A percentile compares a stretch with the other conserved stretches of the same genome.
These are phyloP conservation scores for Metschnikowia vanudenii DNA, from an alignment of 805 yeast genomes.

Conservation along the genomic window DNA sequence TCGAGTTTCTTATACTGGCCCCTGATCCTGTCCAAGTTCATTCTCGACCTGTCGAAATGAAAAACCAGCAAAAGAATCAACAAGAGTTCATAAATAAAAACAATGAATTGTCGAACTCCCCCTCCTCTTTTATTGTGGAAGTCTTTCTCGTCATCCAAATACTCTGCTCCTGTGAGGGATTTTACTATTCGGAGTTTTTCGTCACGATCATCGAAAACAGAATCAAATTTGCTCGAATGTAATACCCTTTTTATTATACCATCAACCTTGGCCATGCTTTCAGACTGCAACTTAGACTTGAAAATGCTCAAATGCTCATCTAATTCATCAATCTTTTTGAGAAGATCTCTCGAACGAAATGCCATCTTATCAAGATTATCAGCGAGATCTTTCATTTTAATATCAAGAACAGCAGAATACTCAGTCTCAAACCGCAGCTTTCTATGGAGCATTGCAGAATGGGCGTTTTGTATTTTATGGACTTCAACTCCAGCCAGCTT, in stretches of 20 bases:
- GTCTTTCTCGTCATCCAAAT: conserved; percentile 10
- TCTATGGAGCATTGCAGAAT: conserved; percentile 28
- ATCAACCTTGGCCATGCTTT: conserved; percentile 27
- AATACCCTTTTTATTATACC: conserved; percentile 27
- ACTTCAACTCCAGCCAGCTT: conserved; percentile 27
- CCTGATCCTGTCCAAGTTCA: conserved; percentile 44
- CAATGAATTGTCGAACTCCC: conserved; percentile 24
- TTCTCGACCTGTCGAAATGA: conserved; percentile 39
- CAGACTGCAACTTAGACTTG: conserved; percentile 28
- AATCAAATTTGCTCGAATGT: conserved; percentile 31
- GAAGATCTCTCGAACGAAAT: conserved; percentile 42
- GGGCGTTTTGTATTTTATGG: conserved; percentile 26
- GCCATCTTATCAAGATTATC: conserved; percentile 38
- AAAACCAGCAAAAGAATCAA: conserved; percentile 33
- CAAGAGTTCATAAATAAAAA: conserved; percentile 35
- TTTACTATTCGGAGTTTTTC: conserved; percentile 29
- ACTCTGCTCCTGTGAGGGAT: conserved; percentile 27
- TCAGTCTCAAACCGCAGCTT: conserved; percentile 29
- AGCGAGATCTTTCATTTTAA: conserved; percentile 30
- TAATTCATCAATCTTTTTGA: conserved; percentile 40
- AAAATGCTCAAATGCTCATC: conserved; percentile 33
- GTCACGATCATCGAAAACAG: conserved; percentile 28
- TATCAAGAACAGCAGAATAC: conserved; percentile 27
- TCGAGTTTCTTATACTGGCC: conserved; percentile 39
- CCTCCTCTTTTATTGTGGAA: neutral